A percentile compares a stretch with the other conserved stretches of the same genome.
Evolutionary conservation across 805 yeast species (phyloP).

Genomic region (Hanseniaspora guilliermondii): DNA sequence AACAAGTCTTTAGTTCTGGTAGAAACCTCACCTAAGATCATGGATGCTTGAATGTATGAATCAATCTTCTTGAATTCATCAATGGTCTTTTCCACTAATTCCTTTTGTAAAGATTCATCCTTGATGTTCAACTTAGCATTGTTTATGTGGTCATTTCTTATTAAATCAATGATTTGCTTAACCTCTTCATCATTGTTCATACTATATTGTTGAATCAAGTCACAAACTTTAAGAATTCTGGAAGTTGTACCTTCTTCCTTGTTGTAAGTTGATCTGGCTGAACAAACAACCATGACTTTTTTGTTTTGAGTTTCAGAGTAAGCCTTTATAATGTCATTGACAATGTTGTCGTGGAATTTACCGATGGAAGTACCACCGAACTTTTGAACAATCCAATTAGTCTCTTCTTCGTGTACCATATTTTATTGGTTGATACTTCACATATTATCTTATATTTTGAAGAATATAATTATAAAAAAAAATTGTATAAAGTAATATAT

Average conservation of each 20-base stretch:
- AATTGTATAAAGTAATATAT: too few relatives aligned
- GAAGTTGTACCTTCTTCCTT: constrained; percentile 95
- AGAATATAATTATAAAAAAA: too few relatives aligned
- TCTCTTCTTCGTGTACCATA: constrained; percentile 12
- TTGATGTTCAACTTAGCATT: constrained; percentile 53
- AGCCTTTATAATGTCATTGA: constrained; percentile 66
- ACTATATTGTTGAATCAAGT: constrained; percentile 37
- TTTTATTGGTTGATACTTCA: neutral
- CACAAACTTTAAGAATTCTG: constrained; percentile 73
- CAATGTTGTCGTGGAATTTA: constrained; percentile 76
- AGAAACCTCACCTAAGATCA: constrained; percentile 81
- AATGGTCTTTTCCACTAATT: constrained; percentile 47
- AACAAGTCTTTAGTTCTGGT: constrained; percentile 78
- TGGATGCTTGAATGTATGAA: constrained; percentile 71
- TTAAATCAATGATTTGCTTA: constrained; percentile 36
- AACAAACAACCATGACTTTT: constrained; percentile 86
- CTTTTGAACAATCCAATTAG: constrained; percentile 74
- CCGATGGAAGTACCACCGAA: constrained; percentile 98
- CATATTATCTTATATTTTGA: too few relatives aligned
- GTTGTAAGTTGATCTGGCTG: constrained; percentile 83
- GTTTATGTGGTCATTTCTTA: constrained; percentile 63
- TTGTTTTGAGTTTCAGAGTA: constrained; percentile 35
- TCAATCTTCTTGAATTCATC: constrained; percentile 56
- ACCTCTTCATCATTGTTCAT: constrained; percentile 41
- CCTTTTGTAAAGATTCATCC: constrained; percentile 33